Conservation (phyloP, 768 basidiomycete genomes). For the Dioszegia crocea region DNA sequence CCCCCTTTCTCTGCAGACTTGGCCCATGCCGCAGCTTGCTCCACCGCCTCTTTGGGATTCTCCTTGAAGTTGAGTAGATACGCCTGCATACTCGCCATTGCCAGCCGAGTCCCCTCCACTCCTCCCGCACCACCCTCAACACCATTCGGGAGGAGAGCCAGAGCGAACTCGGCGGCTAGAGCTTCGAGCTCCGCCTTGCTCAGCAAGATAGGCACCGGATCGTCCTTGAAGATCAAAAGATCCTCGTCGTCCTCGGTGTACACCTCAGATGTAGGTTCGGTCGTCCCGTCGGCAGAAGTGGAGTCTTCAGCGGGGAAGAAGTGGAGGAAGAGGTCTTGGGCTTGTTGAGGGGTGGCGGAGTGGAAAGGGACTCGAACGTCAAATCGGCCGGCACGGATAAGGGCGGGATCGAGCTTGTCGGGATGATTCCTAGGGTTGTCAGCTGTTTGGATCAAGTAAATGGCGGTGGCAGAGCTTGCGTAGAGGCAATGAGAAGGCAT, state of each 20-base stretch:
- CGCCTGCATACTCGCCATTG: constrained; percentile 81
- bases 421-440: constrained; percentile 65
- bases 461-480: constrained; percentile 54
- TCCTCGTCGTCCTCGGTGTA: neutral
- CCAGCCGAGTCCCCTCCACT: constrained; percentile 6
- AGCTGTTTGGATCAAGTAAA: neutral
- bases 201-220: neutral
- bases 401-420: constrained; percentile 82
- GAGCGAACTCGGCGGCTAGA: constrained; percentile 10
- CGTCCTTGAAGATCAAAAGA: neutral
- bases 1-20: constrained; percentile 48
- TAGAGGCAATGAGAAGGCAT: constrained; percentile 70
- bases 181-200: constrained; percentile 7
- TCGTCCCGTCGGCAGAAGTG: neutral
- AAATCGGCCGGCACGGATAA: constrained; percentile 78
- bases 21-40: constrained; percentile 76
- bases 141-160: constrained; percentile 7
- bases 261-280: neutral
- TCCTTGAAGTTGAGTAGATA: constrained; percentile 69
- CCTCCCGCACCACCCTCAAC: constrained; percentile 2
- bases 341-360: constrained; percentile 62
- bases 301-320: constrained; percentile 40
- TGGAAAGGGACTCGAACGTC: constrained; percentile 91
- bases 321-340: constrained; percentile 38
- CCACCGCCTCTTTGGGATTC: constrained; percentile 61